Evolutionary conservation across 139 green algal species (phyloP).

Genomic region (Pseudopediastrum boryanum): DNA sequence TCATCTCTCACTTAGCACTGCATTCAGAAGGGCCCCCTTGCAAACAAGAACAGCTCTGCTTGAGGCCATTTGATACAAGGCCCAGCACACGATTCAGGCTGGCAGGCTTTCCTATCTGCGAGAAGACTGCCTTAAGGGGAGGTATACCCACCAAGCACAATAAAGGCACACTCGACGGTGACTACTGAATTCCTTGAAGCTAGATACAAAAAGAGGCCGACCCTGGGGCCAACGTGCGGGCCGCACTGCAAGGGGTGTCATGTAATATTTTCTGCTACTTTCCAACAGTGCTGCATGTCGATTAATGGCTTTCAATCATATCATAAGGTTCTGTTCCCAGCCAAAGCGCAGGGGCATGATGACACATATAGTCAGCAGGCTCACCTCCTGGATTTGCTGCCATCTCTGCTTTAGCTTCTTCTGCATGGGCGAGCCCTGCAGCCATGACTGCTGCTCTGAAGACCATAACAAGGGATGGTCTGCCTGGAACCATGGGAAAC

Average conservation of each 20-base stretch:
- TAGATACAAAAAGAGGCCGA: neutral
- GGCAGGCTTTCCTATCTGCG: too few species aligned
- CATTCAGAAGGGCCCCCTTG: neutral
- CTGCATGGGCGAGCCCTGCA: slow-evolving; percentile 49
- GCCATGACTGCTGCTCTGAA: slow-evolving; percentile 39
- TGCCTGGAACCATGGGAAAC: slow-evolving; percentile 35
- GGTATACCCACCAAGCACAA: too few species aligned
- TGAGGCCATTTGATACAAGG: too few species aligned
- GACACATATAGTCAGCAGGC: neutral
- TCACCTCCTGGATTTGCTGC: slow-evolving; percentile 49
- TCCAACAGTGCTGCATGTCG: neutral
- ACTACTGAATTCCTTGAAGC: too few species aligned
- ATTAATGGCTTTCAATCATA: neutral
- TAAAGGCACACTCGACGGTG: too few species aligned
- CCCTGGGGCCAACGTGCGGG: neutral
- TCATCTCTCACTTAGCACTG: neutral
- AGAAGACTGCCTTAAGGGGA: too few species aligned
- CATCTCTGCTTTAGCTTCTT: slow-evolving; percentile 35
- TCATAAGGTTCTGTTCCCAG: neutral
- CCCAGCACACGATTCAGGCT: too few species aligned
- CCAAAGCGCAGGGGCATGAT: too few species aligned
- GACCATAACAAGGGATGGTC: slow-evolving; percentile 63
- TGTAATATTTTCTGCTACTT: neutral
- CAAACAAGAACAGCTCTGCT: neutral
- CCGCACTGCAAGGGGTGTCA: neutral